A percentile compares a stretch with the other conserved stretches of the same genome.
These are phyloP conservation scores for Fusarium armeniacum DNA, from an alignment of 2,329 filamentous ascomycete species.

Conservation along the genomic window DNA sequence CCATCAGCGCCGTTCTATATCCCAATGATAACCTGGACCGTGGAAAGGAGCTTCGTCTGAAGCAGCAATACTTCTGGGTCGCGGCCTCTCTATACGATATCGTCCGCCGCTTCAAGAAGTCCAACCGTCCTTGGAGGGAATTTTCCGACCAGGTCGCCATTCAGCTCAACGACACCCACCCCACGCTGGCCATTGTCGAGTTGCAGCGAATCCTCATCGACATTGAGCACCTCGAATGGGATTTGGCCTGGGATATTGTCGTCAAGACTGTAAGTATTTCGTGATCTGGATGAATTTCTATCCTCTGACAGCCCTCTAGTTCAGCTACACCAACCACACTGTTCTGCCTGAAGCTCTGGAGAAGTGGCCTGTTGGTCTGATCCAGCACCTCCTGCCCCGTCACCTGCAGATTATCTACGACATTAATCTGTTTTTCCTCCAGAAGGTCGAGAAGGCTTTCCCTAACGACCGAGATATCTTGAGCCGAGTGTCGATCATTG, in stretches of 20 bases:
- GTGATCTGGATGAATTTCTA: not conserved
- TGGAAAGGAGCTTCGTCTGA: slow-evolving; percentile 95
- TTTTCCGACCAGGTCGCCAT: slow-evolving; percentile 97
- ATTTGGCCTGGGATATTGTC: slow-evolving; percentile 89
- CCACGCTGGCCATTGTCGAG: slow-evolving; percentile 95
- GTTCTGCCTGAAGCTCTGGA: slow-evolving; percentile 96
- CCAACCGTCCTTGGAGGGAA: slow-evolving; percentile 88
- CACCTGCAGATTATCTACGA: slow-evolving; percentile 99
- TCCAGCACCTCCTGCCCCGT: slow-evolving; percentile 92
- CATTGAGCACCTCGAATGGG: slow-evolving; percentile 91
- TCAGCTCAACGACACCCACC: slow-evolving; percentile 98
- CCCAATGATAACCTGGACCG: slow-evolving; percentile 97
- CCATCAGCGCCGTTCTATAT: slow-evolving; percentile 96
- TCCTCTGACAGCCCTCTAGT: slow-evolving; percentile 60
- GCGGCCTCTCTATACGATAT: slow-evolving; percentile 97
- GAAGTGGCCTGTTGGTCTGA: slow-evolving; percentile 95
- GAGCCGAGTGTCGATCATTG: slow-evolving; percentile 91
- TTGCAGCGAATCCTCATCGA: slow-evolving; percentile 93
- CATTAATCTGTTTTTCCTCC: slow-evolving; percentile 95
- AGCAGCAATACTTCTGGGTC: slow-evolving; percentile 99
- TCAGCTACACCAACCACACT: slow-evolving; percentile 99
- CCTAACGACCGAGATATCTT: slow-evolving; percentile 91
- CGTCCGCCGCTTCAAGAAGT: slow-evolving; percentile 97
- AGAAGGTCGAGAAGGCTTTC: slow-evolving; percentile 89
- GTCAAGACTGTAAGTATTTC: slow-evolving; percentile 69